phyloP scores from a whole-genome alignment of 352 stramenopile species.

The Phytophthora nicotianae region DNA sequence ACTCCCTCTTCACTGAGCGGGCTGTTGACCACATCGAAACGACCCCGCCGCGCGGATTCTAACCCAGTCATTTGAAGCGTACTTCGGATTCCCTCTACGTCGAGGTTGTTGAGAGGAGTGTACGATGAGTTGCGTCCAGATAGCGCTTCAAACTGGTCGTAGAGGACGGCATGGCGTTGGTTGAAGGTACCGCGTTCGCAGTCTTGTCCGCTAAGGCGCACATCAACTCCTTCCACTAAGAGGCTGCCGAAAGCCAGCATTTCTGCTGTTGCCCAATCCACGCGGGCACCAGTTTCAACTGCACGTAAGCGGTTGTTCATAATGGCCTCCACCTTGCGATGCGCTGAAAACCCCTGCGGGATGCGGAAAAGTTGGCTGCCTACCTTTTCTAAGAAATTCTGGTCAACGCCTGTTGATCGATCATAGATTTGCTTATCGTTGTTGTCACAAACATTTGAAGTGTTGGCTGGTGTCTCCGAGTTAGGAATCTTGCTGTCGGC shows the following conservation, averaged over 20 bases:
- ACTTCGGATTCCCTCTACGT: conserved; percentile 48
- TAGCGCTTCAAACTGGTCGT: conserved; percentile 85
- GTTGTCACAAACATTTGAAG: conserved; percentile 19
- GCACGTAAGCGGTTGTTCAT: conserved; percentile 86
- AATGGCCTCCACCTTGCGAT: conserved; percentile 87
- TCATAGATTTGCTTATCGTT: conserved; percentile 43
- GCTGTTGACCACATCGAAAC: conserved; percentile 85
- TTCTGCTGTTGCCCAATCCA: conserved; percentile 91
- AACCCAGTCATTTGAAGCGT: conserved; percentile 45
- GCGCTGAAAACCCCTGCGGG: conserved; percentile 79
- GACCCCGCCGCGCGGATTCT: conserved; percentile 46
- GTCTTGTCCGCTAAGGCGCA: conserved; percentile 90
- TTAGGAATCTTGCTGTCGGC: conserved; percentile 30
- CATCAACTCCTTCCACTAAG: conserved; percentile 82
- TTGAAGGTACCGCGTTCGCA: conserved; percentile 91
- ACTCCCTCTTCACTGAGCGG: conserved; percentile 85
- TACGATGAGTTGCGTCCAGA: conserved; percentile 89
- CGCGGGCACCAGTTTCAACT: conserved; percentile 77
- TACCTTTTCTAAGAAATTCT: conserved; percentile 73
- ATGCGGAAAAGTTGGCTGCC: conserved; percentile 81
- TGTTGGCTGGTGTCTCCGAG: conserved; percentile 2
- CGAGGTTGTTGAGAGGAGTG: conserved; percentile 93
- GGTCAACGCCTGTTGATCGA: conserved; percentile 73
- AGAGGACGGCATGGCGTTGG: conserved; percentile 88
- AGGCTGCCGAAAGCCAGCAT: conserved; percentile 86